phyloP scores from a whole-genome alignment of 257 asterid species.

The Ligustrum vulgare region DNA sequence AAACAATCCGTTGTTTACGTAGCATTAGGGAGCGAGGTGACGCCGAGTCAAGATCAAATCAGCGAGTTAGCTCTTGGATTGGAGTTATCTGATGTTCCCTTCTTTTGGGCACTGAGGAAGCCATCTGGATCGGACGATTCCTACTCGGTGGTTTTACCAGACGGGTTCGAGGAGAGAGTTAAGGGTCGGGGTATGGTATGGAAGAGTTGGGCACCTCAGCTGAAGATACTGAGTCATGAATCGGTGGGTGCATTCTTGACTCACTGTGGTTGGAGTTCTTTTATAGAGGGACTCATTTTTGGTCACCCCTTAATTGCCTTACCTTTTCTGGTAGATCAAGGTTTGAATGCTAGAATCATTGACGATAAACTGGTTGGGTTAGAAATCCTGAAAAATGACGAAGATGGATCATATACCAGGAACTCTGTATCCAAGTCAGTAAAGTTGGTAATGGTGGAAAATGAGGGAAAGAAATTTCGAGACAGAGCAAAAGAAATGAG shows the following conservation, averaged over 20 bases:
- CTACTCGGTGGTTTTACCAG: slow-evolving; percentile 18
- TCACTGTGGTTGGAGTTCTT: slow-evolving; percentile 48
- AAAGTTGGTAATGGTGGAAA: slow-evolving; percentile 24
- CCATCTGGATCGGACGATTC: not conserved
- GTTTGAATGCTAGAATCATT: slow-evolving; percentile 13
- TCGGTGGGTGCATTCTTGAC: slow-evolving; percentile 43
- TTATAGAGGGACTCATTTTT: slow-evolving; percentile 34
- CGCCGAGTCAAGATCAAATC: slow-evolving; percentile 26
- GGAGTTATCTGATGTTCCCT: slow-evolving; percentile 36
- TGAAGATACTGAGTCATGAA: slow-evolving; percentile 45
- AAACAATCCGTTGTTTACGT: slow-evolving; percentile 32
- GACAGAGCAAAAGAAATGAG: slow-evolving; percentile 26
- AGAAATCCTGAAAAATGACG: slow-evolving; percentile 20
- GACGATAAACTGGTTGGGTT: not conserved
- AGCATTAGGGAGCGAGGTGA: slow-evolving; percentile 48
- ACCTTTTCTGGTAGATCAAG: slow-evolving; percentile 31
- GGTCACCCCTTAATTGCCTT: slow-evolving; percentile 36
- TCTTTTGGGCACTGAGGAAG: slow-evolving; percentile 45
- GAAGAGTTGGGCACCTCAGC: slow-evolving; percentile 50
- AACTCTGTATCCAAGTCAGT: slow-evolving; percentile 37
- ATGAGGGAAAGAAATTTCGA: slow-evolving; percentile 18
- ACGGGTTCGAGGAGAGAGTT: slow-evolving; percentile 35
- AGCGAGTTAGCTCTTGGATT: slow-evolving; percentile 48
- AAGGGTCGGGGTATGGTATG: slow-evolving; percentile 42
- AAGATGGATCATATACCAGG: slow-evolving; percentile 27